Evolutionary conservation across 768 basidiomycete genomes (phyloP).

Genomic region (Suillus plorans): DNA sequence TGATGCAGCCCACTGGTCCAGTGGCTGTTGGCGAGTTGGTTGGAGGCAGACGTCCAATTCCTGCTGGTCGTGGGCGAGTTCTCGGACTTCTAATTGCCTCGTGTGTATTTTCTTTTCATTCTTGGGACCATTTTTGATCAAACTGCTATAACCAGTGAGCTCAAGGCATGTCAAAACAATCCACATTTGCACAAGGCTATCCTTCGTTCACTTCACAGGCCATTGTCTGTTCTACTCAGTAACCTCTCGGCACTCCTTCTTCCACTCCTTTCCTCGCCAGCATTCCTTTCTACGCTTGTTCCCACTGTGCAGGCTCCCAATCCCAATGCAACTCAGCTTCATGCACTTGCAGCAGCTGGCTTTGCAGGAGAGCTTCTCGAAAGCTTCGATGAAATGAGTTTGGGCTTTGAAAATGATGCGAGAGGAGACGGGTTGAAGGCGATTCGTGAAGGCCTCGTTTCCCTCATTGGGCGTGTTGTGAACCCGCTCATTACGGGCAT

Average conservation of each 20-base stretch:
- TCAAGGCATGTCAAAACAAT: conserved; percentile 63
- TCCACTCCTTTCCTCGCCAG: conserved; percentile 63
- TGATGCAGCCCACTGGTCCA: conserved; percentile 62
- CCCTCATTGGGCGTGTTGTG: conserved; percentile 63
- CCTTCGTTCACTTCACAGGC: conserved; percentile 71
- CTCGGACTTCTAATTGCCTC: conserved; percentile 68
- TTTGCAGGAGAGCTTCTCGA: conserved; percentile 76
- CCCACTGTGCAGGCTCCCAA: conserved; percentile 50
- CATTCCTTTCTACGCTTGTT: conserved; percentile 53
- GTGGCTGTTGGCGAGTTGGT: conserved; percentile 51
- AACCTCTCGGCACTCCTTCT: conserved; percentile 68
- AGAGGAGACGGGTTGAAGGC: conserved; percentile 69
- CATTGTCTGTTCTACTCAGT: conserved; percentile 70
- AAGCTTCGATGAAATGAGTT: conserved; percentile 62
- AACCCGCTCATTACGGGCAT: conserved; percentile 64
- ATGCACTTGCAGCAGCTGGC: conserved; percentile 65
- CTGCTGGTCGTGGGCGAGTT: conserved; percentile 66
- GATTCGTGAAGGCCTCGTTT: conserved; percentile 69
- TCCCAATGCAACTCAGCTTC: conserved; percentile 65
- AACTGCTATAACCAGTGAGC: conserved; percentile 49
- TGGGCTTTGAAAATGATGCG: conserved; percentile 60
- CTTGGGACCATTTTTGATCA: conserved; percentile 13
- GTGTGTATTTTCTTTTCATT: conserved; percentile 44
- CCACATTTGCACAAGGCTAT: conserved; percentile 67
- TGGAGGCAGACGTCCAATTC: conserved; percentile 70